Conservation (phyloP, 495 filamentous ascomycete genomes). For the Lasiosphaeria ovina region DNA sequence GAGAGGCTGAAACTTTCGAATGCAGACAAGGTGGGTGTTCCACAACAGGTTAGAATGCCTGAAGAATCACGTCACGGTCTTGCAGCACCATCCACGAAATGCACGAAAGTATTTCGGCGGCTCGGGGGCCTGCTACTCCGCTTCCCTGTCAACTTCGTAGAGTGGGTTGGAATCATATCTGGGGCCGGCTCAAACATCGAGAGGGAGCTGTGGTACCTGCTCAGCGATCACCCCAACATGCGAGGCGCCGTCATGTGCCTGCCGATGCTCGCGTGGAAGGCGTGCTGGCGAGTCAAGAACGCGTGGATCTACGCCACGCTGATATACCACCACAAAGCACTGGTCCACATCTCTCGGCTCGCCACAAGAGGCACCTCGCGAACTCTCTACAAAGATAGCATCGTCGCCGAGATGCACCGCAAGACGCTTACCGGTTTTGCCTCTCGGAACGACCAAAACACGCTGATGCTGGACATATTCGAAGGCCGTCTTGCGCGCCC, state of each 20-base stretch:
- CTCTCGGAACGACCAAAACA: slow-evolving; percentile 1
- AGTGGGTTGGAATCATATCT: slow-evolving; percentile 28
- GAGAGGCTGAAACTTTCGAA: slow-evolving; percentile 6
- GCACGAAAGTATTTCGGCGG: too few species aligned
- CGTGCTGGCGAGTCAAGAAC: slow-evolving; percentile 20
- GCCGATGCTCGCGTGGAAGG: slow-evolving; percentile 16
- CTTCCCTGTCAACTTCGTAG: slow-evolving; percentile 10
- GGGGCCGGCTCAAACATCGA: slow-evolving; percentile 24
- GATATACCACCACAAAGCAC: slow-evolving; percentile 20
- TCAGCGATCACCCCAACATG: slow-evolving; percentile 11
- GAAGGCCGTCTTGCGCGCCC: slow-evolving; percentile 3
- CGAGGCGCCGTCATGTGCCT: slow-evolving; percentile 8
- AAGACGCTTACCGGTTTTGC: slow-evolving; percentile 24
- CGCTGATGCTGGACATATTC: slow-evolving; percentile 16
- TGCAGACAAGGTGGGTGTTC: not conserved
- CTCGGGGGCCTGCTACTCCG: not conserved
- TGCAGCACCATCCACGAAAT: too few species aligned
- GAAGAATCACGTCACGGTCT: too few species aligned
- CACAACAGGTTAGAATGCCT: too few species aligned
- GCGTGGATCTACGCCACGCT: slow-evolving; percentile 21
- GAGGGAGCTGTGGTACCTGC: slow-evolving; percentile 27
- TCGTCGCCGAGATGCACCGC: slow-evolving; percentile 20
- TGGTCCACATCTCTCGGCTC: slow-evolving; percentile 24
- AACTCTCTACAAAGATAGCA: slow-evolving; percentile 15
- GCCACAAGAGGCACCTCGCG: slow-evolving; percentile 21